Conservation (phyloP, 2,329 filamentous ascomycete genomes). For the Fusarium goolgardi region DNA sequence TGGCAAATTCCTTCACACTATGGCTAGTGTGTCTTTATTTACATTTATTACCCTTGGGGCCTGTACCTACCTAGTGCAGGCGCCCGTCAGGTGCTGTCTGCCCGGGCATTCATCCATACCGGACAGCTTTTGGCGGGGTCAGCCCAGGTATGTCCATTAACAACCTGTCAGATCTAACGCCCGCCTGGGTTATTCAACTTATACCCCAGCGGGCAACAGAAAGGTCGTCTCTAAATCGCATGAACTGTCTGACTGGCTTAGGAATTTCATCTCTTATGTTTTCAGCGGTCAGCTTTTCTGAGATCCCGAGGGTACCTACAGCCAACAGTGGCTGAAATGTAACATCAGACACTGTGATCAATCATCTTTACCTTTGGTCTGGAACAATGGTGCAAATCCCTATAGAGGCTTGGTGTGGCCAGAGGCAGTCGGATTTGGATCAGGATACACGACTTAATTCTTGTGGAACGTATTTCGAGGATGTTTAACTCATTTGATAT, state of each 20-base stretch:
- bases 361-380: background rate
- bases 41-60: too few species aligned
- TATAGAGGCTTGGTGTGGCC: background rate
- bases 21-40: too few species aligned
- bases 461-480: background rate
- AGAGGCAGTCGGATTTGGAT: background rate
- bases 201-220: background rate
- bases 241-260: too few species aligned
- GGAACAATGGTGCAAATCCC: background rate
- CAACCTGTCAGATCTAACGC: background rate
- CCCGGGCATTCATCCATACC: background rate
- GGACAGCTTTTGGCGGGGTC: slow-evolving; percentile 23
- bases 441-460: background rate
- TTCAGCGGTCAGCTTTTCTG: background rate
- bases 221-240: background rate
- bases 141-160: background rate
- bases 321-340: background rate
- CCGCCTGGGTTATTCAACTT: background rate
- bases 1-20: too few species aligned
- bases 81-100: background rate
- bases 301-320: background rate
- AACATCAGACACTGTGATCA: slow-evolving; percentile 8
- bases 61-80: background rate
- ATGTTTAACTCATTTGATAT: background rate
- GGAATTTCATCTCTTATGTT: background rate